These are phyloP conservation scores for Schizochytrium sp. DNA, from an alignment of 108 stramenopile genomes.

Conservation along the genomic window DNA sequence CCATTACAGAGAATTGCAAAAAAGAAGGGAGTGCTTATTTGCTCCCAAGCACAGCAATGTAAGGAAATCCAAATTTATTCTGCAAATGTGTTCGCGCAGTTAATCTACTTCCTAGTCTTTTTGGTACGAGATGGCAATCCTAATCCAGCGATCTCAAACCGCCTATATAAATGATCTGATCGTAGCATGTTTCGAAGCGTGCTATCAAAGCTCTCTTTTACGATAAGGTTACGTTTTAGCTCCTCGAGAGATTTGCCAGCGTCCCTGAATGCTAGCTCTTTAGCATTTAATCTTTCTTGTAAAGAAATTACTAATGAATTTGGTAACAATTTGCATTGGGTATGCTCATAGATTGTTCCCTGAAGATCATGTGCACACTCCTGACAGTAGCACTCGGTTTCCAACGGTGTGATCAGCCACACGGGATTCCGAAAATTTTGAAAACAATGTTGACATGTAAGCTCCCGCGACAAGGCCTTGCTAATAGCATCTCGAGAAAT, in stretches of 20 bases:
- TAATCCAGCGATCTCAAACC: too few species aligned
- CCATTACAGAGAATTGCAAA: too few species aligned
- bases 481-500: not conserved
- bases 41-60: too few species aligned
- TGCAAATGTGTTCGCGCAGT: too few species aligned
- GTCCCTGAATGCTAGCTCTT: not conserved
- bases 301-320: not conserved
- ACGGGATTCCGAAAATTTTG: conserved; percentile 34
- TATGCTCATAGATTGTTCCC: not conserved
- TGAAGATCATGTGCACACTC: not conserved
- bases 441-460: conserved; percentile 26
- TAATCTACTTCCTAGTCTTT: too few species aligned
- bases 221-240: not conserved
- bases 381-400: not conserved
- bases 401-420: not conserved
- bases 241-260: not conserved
- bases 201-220: too few species aligned
- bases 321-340: not conserved
- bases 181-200: too few species aligned
- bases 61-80: too few species aligned
- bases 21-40: too few species aligned
- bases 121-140: too few species aligned
- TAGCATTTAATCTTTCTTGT: not conserved
- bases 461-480: not conserved
- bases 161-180: too few species aligned